Evolutionary conservation across 2,329 filamentous ascomycete genomes (phyloP).

Genomic region (Trichoderma breve): DNA sequence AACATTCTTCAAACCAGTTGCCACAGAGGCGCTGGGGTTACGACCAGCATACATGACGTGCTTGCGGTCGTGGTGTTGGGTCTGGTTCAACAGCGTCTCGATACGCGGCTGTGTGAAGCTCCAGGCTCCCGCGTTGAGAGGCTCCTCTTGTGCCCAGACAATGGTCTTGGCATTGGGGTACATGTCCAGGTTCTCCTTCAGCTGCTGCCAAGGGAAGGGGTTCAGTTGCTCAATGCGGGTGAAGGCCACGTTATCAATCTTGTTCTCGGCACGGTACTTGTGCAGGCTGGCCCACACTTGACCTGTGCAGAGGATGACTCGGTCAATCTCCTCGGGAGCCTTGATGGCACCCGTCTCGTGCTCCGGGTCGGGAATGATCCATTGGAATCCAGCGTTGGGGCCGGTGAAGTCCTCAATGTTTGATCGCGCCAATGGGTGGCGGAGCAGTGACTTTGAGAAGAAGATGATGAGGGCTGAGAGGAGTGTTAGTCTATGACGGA

Average conservation of each 20-base stretch:
- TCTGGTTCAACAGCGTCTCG: constrained; percentile 92
- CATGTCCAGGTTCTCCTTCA: constrained; percentile 92
- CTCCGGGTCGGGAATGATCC: constrained; percentile 89
- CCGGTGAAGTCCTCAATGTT: constrained; percentile 86
- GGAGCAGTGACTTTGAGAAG: constrained; percentile 96
- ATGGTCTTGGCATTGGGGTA: constrained; percentile 98
- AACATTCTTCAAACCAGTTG: constrained; percentile 83
- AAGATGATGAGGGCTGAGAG: constrained; percentile 81
- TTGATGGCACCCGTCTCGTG: constrained; percentile 75
- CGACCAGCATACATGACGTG: constrained; percentile 97
- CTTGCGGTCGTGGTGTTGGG: constrained; percentile 86
- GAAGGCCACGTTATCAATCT: constrained; percentile 86
- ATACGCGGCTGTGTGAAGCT: constrained; percentile 95
- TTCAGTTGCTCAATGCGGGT: constrained; percentile 97
- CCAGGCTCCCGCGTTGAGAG: constrained; percentile 95
- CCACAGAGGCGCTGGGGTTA: constrained; percentile 88
- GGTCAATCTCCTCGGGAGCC: constrained; percentile 81
- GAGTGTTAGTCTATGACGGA: constrained; percentile 20
- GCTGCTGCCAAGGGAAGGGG: constrained; percentile 97
- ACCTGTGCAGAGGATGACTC: constrained; percentile 89
- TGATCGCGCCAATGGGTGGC: constrained; percentile 89
- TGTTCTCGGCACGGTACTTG: constrained; percentile 86
- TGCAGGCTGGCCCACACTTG: constrained; percentile 89
- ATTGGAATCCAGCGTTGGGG: constrained; percentile 83
- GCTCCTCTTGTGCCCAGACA: constrained; percentile 97